Evolutionary conservation across 2,329 filamentous ascomycete species (phyloP), one percentile per base, ranked within the genome.

Genomic region (Xylaria sp.): DNA sequence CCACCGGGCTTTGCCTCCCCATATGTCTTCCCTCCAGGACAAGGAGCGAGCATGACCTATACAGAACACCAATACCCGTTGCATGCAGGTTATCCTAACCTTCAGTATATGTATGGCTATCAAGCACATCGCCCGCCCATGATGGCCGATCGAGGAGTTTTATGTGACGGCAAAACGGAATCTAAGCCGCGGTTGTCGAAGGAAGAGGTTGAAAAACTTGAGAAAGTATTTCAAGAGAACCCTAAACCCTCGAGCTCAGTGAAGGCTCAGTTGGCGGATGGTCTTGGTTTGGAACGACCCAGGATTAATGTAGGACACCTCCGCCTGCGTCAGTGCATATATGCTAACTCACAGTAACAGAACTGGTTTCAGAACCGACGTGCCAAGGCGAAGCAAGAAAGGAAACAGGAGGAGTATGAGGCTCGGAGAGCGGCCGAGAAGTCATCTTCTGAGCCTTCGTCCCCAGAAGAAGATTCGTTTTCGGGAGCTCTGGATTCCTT

Each of bases 351-450:
- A 2, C 20, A 20, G 36, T 67, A 25, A 10, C 60, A 90, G 88
- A 91, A 91, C 75, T 91, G 89, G 89, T 91, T 91, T 74, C 89
- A 91, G 72, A 91, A 91, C 75, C 82, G 89, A 67, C 84, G 89
- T 60, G 88, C 89, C 61, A 87, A 89, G 78, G 87, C 87, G 70
- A 89, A 89, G 84, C 88, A 90, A 75, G 86, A 89, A 76, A 86
- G 83, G 74, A 89, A 88, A 70, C 81, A 84, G 52, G 81, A 83
- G 65, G 83, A 83, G 63, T 83, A 84, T 68, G 83, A 86, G 70
- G 82, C 82, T 25, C 80, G 79, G 25, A 80, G 82, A 63, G 78
- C 78, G 15, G 78, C 78, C 52, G 81, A 82, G 67, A 78, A 78
- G 60, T 74, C 77, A 5, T 70, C 72, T 32, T 79, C 80, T 10